A percentile compares a stretch with the other conserved stretches of the same genome.
Conservation (phyloP, 148 eudicot species). For the Salicornia ramosissima region DNA sequence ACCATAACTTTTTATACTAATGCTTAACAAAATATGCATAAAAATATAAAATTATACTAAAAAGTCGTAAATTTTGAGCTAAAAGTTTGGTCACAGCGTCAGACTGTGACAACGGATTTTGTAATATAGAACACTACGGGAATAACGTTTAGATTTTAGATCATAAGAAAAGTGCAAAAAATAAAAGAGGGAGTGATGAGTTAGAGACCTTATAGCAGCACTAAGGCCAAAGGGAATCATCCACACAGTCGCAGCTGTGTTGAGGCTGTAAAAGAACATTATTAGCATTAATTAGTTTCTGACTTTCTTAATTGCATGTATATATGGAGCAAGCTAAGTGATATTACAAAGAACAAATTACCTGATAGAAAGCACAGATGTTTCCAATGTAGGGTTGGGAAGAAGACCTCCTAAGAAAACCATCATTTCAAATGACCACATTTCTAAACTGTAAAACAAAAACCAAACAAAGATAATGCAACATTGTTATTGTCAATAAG, state of each 20-base stretch:
- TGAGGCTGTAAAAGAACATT: conserved; percentile 46
- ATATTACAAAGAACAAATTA: background rate
- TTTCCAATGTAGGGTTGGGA: conserved; percentile 80
- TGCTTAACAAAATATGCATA: too few species aligned
- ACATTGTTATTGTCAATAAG: too few species aligned
- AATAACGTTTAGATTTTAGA: background rate
- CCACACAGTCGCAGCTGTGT: conserved; percentile 68
- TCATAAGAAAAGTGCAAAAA: background rate
- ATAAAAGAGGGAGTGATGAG: background rate
- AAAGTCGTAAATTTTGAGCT: background rate
- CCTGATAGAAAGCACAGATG: conserved; percentile 88
- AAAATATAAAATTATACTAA: too few species aligned
- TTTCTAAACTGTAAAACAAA: conserved; percentile 69
- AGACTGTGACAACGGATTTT: too few species aligned
- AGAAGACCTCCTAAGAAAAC: conserved; percentile 83
- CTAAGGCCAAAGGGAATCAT: conserved; percentile 89
- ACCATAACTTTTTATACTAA: too few species aligned
- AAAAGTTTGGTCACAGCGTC: too few species aligned
- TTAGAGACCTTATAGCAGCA: conserved; percentile 63
- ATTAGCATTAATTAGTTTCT: too few species aligned
- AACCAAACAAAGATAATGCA: too few species aligned
- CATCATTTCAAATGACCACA: conserved; percentile 91
- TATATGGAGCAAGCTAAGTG: background rate
- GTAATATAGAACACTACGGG: too few species aligned
- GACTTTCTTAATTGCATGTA: too few species aligned